Base-by-base conservation (phyloP, 2,329 filamentous ascomycete species). In the Diplodia sapinea region DNA sequence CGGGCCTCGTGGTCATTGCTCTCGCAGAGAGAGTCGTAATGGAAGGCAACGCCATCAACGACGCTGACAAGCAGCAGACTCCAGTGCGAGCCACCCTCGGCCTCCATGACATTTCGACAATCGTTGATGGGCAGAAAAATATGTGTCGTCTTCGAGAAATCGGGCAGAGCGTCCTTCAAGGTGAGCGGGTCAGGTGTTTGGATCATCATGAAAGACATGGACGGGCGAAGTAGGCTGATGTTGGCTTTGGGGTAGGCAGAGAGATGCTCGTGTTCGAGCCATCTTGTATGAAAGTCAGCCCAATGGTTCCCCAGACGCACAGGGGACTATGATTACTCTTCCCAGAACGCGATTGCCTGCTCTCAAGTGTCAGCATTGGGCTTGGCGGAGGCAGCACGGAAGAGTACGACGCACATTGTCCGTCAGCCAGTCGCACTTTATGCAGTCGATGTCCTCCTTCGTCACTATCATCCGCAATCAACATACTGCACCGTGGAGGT, bases 121-220 rank as follows among this genome's bases (percentile, higher is more conserved):
- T 99, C 94, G 80, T 97, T 98, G 77, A 99, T 90, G 23, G 95
- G 95, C 2, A 99, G 87, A 81, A 99, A 99, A 73, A 97, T 90
- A 79, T 99, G 95, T 4, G 94, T 96, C 51, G 92, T 91, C 66
- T 86, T 86, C 47, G 81, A 82, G 80, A 98, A 96, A 77, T 95
- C 84, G 6, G 94, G 94, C 1, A 98, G 86, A 1, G 91, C 93
- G 70, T 88, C 85, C 71, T 82, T 82, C 54, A 89, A 81, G 2
- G 82, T 83, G 52, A 82, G 79, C 5, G 86, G 85, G 68, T 89
- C 84, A 23, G 82, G 79, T 1, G 86, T 91, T 77, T 93, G 90
- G 83, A 95, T 91, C 70, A 98, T 87, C 79, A 98, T 89, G 78
- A 95, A 96, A 66, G 92, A 90, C 91, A 98, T 96, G 74, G 90